Evolutionary conservation across 2,329 filamentous ascomycete species (phyloP), one percentile per base, ranked within the genome.

Genomic region (Lomentospora prolificans): DNA sequence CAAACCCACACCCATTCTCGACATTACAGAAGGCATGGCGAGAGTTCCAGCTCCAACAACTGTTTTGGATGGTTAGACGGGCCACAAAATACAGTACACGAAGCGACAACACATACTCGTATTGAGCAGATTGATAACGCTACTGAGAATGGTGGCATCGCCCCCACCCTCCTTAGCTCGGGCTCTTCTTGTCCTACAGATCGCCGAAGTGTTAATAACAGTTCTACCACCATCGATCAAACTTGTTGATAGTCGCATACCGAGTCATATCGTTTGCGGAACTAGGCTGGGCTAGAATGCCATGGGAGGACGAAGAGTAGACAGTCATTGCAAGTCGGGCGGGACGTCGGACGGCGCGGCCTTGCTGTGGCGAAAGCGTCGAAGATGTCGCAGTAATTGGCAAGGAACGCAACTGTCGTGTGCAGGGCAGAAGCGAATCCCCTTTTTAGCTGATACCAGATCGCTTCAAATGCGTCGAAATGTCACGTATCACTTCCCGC

Each of bases 21-120:
- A 94, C 71, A 99, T 83, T 48, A 94, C 92, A 4, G 89, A 85
- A n/a, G 92, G 92, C 91, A 96, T 85, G 51, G 92, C 94, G 44
- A 99, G 82, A 2, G 95, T 91, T 55, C 94, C 94, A 33, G 94
- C 92, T 57, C 94, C 94, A 60, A 99, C 83, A 65, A 99, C 89
- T 94, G 64, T 46, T 57, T 25, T n/a, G 17, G 55, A 56, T 48
- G 60, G 62, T 61, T 58, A 64, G 58, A 25, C 48, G 57, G 36
- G 44, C 14, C 22, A 52, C 25, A 33, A 39, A 14, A 10, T 22
- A 10, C 12, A 7, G 48, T 12, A 6, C 3, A 24, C 10, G 36
- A 30, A 14, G 31, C 6, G 17, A 46, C 14, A 28, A 10, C 19
- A 51, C 82, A 58, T 78, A 94, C 89, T 99, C 17, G 94, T 99